Conservation (phyloP, 2,329 filamentous ascomycete genomes). For the Diaporthe destruens region DNA sequence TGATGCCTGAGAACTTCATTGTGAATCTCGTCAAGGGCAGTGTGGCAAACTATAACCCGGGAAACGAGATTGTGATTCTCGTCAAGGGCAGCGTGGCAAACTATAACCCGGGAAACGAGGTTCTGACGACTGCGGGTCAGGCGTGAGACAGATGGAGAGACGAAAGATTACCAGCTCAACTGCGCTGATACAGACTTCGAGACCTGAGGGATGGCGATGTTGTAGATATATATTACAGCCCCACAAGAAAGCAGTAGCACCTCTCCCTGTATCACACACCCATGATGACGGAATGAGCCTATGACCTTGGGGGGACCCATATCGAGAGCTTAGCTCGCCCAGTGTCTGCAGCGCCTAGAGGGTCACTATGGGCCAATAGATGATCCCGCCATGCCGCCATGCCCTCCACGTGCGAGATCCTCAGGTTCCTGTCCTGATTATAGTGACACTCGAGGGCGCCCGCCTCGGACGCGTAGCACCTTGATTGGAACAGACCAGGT, state of each 20-base stretch:
- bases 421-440: constrained; percentile 26
- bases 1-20: constrained; percentile 30
- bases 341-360: constrained; percentile 20
- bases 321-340: neutral
- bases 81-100: neutral
- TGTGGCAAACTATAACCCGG: neutral
- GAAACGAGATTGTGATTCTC: constrained; percentile 5
- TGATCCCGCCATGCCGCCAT: constrained; percentile 15
- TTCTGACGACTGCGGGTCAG: constrained; percentile 5
- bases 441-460: neutral
- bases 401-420: constrained; percentile 26
- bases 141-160: neutral
- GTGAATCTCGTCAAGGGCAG: neutral
- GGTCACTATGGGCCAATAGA: constrained; percentile 21
- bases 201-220: constrained; percentile 1
- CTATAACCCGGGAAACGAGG: neutral
- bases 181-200: neutral
- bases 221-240: constrained; percentile 19
- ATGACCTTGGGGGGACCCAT: constrained; percentile 16
- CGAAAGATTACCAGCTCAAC: neutral
- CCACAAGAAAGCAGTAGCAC: neutral
- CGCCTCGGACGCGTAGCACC: neutral
- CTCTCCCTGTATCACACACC: constrained; percentile 7
- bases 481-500: neutral
- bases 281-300: constrained; percentile 16